Percentiles rank a stretch among this genome's conserved stretches.
phyloP scores from a whole-genome alignment of 768 basidiomycete species.

The Rhizopogon vinicolor region DNA sequence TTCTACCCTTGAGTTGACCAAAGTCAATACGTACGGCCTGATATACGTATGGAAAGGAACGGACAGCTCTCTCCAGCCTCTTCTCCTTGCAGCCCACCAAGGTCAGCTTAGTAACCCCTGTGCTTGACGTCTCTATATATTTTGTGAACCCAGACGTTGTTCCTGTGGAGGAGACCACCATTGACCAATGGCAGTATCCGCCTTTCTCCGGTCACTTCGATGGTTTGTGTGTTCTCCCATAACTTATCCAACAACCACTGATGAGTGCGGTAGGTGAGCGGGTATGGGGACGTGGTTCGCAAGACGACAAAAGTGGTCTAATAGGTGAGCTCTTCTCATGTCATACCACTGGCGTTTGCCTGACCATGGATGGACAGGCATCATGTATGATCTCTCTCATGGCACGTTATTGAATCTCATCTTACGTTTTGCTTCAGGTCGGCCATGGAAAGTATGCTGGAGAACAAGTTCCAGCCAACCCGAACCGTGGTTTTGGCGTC shows the following conservation, averaged over 20 bases:
- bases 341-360: neutral
- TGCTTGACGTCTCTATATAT: neutral
- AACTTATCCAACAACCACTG: neutral
- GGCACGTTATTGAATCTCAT: neutral
- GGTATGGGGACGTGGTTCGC: conserved; percentile 48
- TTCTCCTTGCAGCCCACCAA: conserved; percentile 51
- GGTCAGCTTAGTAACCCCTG: conserved; percentile 26
- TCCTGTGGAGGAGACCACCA: conserved; percentile 54
- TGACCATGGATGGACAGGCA: conserved; percentile 17
- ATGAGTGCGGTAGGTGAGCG: conserved; percentile 20
- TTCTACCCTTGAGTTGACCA: conserved; percentile 43
- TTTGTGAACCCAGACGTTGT: conserved; percentile 49
- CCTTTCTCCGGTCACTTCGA: conserved; percentile 63
- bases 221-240: conserved; percentile 26
- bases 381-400: conserved; percentile 36
- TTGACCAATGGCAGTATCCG: conserved; percentile 53
- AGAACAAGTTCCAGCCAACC: conserved; percentile 58
- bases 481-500: conserved; percentile 60
- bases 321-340: conserved; percentile 28
- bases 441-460: conserved; percentile 60
- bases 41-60: conserved; percentile 57
- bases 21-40: conserved; percentile 60
- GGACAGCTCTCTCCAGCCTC: conserved; percentile 44
- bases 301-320: conserved; percentile 64
- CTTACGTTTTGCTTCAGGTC: conserved; percentile 25